These are phyloP conservation scores for Heterobasidion annosum DNA, from an alignment of 1,284 basidiomycete genomes.

Conservation along the genomic window DNA sequence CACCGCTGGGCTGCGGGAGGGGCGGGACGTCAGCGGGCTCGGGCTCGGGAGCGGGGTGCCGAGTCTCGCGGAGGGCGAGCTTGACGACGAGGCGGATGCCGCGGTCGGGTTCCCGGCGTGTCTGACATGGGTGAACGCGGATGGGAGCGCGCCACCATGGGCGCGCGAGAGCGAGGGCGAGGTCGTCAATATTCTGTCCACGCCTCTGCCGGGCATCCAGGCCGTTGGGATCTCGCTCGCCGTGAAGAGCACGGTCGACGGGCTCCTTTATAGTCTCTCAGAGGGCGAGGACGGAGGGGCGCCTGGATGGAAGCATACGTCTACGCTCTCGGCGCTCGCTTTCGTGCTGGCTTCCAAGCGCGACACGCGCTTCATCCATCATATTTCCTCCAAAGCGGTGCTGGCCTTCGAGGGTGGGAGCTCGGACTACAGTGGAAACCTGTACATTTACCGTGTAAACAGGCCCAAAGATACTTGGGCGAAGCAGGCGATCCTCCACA, in stretches of 20 bases:
- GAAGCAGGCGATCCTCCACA: conserved; percentile 70
- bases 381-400: conserved; percentile 30
- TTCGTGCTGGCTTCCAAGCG: conserved; percentile 94
- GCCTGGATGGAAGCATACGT: conserved; percentile 62
- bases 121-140: conserved; percentile 52
- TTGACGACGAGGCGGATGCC: conserved; percentile 77
- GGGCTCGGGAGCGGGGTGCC: conserved; percentile 62
- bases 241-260: conserved; percentile 79
- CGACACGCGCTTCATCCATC: conserved; percentile 78
- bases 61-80: conserved; percentile 72
- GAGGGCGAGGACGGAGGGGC: conserved; percentile 17
- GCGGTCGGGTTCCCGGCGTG: conserved; percentile 52
- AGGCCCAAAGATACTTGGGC: conserved; percentile 37
- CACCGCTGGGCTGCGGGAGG: conserved; percentile 49
- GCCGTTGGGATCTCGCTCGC: conserved; percentile 39
- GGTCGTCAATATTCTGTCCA: conserved; percentile 50
- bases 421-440: conserved; percentile 58
- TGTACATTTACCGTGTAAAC: conserved; percentile 70
- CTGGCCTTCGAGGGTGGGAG: conserved; percentile 77
- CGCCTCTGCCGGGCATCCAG: conserved; percentile 43
- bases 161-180: conserved; percentile 22
- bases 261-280: conserved; percentile 54
- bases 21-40: conserved; percentile 44
- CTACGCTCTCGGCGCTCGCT: conserved; percentile 81
- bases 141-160: conserved; percentile 37